Evolutionary conservation across 2,329 filamentous ascomycete species (phyloP).

Genomic region (Xylariaceae sp.): DNA sequence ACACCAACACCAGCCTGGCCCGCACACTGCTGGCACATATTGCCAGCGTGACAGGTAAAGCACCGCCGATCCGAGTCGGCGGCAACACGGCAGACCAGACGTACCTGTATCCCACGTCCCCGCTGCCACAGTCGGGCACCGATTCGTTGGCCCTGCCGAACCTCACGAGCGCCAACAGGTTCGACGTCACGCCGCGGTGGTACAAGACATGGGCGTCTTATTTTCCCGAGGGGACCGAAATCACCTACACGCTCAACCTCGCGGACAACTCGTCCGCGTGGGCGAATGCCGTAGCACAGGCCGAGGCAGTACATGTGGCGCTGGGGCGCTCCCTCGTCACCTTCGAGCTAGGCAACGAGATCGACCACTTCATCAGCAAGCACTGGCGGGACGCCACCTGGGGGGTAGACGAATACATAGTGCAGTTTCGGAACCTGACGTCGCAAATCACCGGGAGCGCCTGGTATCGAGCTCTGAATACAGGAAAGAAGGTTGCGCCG

Average conservation of each 20-base stretch:
- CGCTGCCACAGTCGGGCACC: conserved; percentile 24
- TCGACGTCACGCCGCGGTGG: conserved; percentile 32
- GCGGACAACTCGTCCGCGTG: conserved; percentile 29
- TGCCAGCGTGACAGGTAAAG: conserved; percentile 26
- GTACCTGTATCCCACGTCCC: conserved; percentile 24
- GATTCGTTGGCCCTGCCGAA: conserved; percentile 26
- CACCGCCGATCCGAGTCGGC: conserved; percentile 31
- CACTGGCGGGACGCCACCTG: conserved; percentile 29
- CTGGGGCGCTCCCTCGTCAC: conserved; percentile 26
- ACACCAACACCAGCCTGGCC: conserved; percentile 26
- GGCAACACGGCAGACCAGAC: conserved; percentile 34
- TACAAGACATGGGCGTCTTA: conserved; percentile 29
- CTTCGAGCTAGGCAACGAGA: conserved; percentile 34
- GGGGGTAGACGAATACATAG: conserved; percentile 28
- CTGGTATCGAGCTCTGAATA: conserved; percentile 24
- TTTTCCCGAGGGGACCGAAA: conserved; percentile 29
- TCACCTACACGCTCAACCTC: conserved; percentile 32
- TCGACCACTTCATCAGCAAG: conserved; percentile 34
- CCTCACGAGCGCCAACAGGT: conserved; percentile 19
- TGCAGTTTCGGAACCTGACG: conserved; percentile 31
- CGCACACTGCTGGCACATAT: conserved; percentile 25
- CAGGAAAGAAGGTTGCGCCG: conserved; percentile 11
- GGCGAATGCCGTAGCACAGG: conserved; percentile 27
- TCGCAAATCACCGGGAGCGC: conserved; percentile 25
- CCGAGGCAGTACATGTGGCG: conserved; percentile 25